These are phyloP conservation scores for Pueraria montana DNA, from an alignment of 306 rosid genomes.

Conservation along the genomic window DNA sequence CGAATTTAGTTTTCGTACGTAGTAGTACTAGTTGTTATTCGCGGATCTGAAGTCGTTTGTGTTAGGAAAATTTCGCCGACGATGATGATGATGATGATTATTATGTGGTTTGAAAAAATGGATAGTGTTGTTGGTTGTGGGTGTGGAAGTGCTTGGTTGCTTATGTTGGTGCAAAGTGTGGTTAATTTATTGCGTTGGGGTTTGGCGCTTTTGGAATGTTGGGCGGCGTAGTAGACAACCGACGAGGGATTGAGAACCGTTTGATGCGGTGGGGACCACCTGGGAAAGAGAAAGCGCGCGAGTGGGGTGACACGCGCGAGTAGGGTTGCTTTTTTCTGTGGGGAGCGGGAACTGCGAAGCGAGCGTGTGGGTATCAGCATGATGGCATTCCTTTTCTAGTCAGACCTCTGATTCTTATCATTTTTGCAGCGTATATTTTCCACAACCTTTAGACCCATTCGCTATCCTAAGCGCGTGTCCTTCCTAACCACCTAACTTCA, in stretches of 20 bases:
- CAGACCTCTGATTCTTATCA: conserved; percentile 55
- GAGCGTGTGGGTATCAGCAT: conserved; percentile 69
- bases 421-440: conserved; percentile 42
- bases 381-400: conserved; percentile 54
- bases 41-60: too few relatives aligned
- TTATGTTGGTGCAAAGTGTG: not conserved
- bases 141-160: not conserved
- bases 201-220: conserved; percentile 37
- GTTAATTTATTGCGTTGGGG: not conserved
- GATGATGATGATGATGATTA: too few relatives aligned
- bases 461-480: conserved; percentile 50
- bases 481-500: not conserved
- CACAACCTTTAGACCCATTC: conserved; percentile 49
- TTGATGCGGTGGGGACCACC: conserved; percentile 39
- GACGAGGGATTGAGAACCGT: conserved; percentile 37
- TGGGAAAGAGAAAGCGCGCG: not conserved
- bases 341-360: conserved; percentile 55
- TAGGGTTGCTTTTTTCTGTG: conserved; percentile 13
- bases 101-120: too few relatives aligned
- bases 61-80: too few relatives aligned
- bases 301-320: conserved; percentile 6
- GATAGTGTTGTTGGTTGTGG: too few relatives aligned
- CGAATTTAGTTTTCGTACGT: not conserved
- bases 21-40: not conserved
- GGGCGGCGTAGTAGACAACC: conserved; percentile 46